Evolutionary conservation across 2,329 filamentous ascomycete genomes (phyloP), one percentile per base, ranked within the genome.

Genomic region (Trichophaea hybrida): DNA sequence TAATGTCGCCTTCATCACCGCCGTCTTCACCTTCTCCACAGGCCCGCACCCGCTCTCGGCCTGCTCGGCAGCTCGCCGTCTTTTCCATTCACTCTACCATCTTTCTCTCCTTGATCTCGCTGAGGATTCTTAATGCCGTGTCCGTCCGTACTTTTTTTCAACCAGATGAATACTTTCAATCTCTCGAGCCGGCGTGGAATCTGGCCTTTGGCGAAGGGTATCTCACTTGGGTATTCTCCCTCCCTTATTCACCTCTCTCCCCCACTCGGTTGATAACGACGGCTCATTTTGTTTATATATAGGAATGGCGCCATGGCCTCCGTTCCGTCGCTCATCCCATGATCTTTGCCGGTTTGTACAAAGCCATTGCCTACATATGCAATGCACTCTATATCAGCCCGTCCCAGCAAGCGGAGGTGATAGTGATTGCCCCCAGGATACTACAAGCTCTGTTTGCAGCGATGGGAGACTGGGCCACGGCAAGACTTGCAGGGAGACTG

Each of bases 151-250:
- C 93, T 17, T 98, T 96, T 72, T 98, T 98, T 74, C 93, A 98
- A 73, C 93, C 93, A 33, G 93, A 98, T 75, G 93, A 98, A 73
- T 97, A 88, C 75, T 98, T 93, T 70, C 93, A 98, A 71, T 86
- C 89, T 1, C 80, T 97, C 49, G 93, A 98, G 74, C 91, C 93
- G 57, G 93, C 93, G 66, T 97, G 91, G 90, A 77, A 83, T 68
- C 78, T 93, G 58, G 86, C 86, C 2, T 96, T 95, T 76, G 24
- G 69, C 75, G 1, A 88, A 8, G 53, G 91, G 33, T 98, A 91
- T 88, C 78, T 96, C 69, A 98, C 93, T 64, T 98, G 93, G 93
- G 91, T 94, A 77, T 69, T 79, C 75, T 13, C 33, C 50, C 6
- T 33, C 48, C n/a, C 6, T 10, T 7, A 12, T 32, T 51, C 48